Base-by-base conservation (phyloP, 305 asterid species). In the Fraxinus sp. region DNA sequence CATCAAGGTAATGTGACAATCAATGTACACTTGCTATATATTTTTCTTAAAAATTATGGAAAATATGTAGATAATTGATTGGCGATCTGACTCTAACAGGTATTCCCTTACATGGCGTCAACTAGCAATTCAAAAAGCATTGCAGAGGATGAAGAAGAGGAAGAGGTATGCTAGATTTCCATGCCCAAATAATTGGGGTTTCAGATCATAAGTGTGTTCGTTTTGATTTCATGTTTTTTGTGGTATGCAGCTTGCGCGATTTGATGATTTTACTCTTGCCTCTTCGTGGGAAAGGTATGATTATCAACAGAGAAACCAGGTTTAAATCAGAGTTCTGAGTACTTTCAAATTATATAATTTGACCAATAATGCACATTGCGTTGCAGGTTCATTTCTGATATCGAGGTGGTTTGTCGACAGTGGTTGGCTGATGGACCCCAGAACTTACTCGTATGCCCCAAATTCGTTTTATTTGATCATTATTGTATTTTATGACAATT, bases 391-490 rank as follows among this genome's bases (percentile, higher is more conserved):
- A 95, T 95, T 83, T 95, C 98, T 77, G 98, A 93, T 86, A 92
- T 96, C 35, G 99, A 96, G 87, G 98, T 97, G 22, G 94, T 94
- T 46, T 96, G 98, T 86, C 88, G 99, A 82, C 97, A 92, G 85
- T 96, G 99, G 99, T 82, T 93, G 79, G 92, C 95, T 9, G 93
- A 89, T 86, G 98, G 99, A 66, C 92, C 97, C 28, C 90, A 92
- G 88, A 94, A 91, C 89, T 91, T 94, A 82, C 79, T 92, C 94
- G 99, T 96, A 92, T 71, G 86, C 71, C 20, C 66, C 22, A 36
- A 78, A 32, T 85, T 79, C 77, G 30, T 78, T 84, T 7, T 26
- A 57, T 70, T 36, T 72, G 10, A 78, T 85, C 75, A 39, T 59
- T 77, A 49, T 7, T 77, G 74, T 37, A 62, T 62, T 2, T 62